Base-by-base conservation (phyloP, 768 basidiomycete genomes). In the Tylopilus sp. region DNA sequence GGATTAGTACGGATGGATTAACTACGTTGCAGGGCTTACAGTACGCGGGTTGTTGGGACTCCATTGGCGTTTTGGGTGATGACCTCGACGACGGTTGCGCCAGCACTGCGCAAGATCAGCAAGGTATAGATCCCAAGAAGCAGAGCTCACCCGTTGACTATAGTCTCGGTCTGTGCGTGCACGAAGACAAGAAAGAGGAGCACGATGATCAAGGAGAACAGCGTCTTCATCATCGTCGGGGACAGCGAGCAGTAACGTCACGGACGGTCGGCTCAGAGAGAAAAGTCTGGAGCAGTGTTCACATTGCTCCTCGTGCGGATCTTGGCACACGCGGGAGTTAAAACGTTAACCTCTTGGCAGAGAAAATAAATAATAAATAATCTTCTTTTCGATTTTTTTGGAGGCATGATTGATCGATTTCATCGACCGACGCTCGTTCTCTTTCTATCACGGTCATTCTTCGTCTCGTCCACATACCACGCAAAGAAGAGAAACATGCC, bases 401-500 rank as follows among this genome's bases (percentile, higher is more conserved):
- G 18, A 12, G 44, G 44, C 43, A 69, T 71, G 68, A 55, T 66
- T 57, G 70, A 70, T 70, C 63, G 64, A 68, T 67, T 57, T 52
- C 51, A 52, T 40, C 55, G 46, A 40, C 50, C 69, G 35, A 46
- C 52, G 15, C 45, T 56, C 31, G 10, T 50, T 18, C 41, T 56
- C 31, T 40, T 57, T 47, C 51, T 65, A 26, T 25, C 58, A 44
- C 60, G 67, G 23, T 38, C 57, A 6, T 71, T 75, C 58, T 76
- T 77, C 8, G 56, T 73, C 31, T 76, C 79, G 17, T 46, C 66
- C 47, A 52, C 66, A 36, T 56, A 64, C 21, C 53, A 68, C 44
- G 71, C 69, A 44, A 85, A 85, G 72, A 31, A 51, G 9, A 82
- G 71, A 58, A 90, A 73, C 66, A 97, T 95, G 93, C 86, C 92